phyloP scores from a whole-genome alignment of 305 asterid genomes.

The Ilex paraguariensis region DNA sequence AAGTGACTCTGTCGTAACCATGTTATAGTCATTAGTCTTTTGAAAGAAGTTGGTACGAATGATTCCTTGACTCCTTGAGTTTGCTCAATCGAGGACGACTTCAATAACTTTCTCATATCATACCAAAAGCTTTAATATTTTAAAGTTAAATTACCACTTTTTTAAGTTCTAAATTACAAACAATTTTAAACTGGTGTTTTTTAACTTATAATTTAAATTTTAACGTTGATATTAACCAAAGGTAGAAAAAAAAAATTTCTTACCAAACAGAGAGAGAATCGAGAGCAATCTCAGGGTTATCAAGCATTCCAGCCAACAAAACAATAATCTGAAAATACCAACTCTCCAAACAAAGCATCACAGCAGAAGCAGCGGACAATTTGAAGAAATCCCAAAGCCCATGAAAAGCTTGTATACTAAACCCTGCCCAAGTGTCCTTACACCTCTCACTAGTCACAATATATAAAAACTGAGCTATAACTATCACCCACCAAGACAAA shows the following conservation, averaged over 20 bases:
- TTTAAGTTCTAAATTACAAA: too few species aligned
- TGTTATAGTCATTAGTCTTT: too few species aligned
- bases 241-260: not conserved
- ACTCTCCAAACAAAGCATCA: slow-evolving; percentile 33
- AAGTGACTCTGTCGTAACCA: too few species aligned
- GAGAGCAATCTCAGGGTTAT: slow-evolving; percentile 23
- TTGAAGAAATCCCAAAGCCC: slow-evolving; percentile 26
- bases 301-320: slow-evolving; percentile 24
- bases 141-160: too few species aligned
- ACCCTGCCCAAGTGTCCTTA: slow-evolving; percentile 28
- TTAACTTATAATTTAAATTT: too few species aligned
- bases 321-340: slow-evolving; percentile 31
- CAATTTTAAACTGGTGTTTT: too few species aligned
- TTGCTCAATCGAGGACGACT: too few species aligned
- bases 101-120: too few species aligned
- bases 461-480: slow-evolving; percentile 20
- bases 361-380: slow-evolving; percentile 30
- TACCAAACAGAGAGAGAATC: slow-evolving; percentile 36
- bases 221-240: not conserved
- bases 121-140: too few species aligned
- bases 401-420: slow-evolving; percentile 20
- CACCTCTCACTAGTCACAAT: slow-evolving; percentile 18
- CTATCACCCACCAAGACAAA: slow-evolving; percentile 29
- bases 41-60: too few species aligned
- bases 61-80: too few species aligned